Evolutionary conservation across 192 early-diverging fungal species (phyloP).

Genomic region (Pilobolus umbonatus): DNA sequence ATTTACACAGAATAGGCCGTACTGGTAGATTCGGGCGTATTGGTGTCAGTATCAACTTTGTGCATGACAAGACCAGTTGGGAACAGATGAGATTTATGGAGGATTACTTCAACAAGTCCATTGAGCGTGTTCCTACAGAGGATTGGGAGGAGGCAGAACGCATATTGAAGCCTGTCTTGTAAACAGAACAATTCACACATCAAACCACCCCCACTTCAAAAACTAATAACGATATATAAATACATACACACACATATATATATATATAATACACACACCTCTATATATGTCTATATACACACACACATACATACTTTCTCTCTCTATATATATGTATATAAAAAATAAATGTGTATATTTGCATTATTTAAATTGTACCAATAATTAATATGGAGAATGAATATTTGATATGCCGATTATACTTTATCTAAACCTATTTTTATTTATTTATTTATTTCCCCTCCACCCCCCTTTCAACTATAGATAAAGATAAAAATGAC

Average conservation of each 20-base stretch:
- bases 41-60: conserved; percentile 94
- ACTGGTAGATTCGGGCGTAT: conserved; percentile 95
- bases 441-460: background rate
- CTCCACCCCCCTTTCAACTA: background rate
- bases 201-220: too few relatives aligned
- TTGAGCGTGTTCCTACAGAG: conserved; percentile 81
- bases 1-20: conserved; percentile 88
- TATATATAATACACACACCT: too few relatives aligned
- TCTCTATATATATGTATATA: too few relatives aligned
- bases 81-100: conserved; percentile 81
- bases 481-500: background rate
- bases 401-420: too few relatives aligned
- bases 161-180: conserved; percentile 77
- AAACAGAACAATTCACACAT: too few relatives aligned
- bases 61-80: conserved; percentile 71
- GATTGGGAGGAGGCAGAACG: conserved; percentile 78
- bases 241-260: too few relatives aligned
- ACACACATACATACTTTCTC: too few relatives aligned
- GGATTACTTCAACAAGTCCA: conserved; percentile 72
- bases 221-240: too few relatives aligned
- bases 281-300: too few relatives aligned
- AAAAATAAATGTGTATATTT: too few relatives aligned
- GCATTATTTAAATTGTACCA: too few relatives aligned
- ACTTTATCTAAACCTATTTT: background rate
- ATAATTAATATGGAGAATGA: too few relatives aligned